Conservation (phyloP, 441 rosid genomes). For the Lepidium campestre region DNA sequence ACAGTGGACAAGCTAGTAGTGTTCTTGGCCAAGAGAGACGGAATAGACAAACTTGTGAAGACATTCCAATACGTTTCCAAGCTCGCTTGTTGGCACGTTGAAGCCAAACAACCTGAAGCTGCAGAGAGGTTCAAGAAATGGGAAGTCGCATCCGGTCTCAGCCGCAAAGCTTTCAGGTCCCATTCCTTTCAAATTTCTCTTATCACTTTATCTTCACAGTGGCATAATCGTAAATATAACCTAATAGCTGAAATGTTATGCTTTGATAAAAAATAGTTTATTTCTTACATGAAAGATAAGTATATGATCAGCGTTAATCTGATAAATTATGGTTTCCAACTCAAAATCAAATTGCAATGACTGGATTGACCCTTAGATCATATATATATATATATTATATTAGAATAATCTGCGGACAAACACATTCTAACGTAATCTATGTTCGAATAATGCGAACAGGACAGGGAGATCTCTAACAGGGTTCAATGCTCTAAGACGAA, state of each 20-base stretch:
- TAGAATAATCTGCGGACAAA: too few relatives aligned
- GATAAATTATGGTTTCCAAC: too few relatives aligned
- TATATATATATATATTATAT: too few relatives aligned
- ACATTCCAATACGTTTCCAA: conserved; percentile 93
- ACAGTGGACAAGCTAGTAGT: conserved; percentile 79
- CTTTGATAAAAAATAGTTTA: too few relatives aligned
- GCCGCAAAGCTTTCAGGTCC: conserved; percentile 79
- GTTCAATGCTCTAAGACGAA: conserved; percentile 65
- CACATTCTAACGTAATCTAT: too few relatives aligned
- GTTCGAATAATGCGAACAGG: conserved; percentile 15
- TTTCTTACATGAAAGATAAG: too few relatives aligned
- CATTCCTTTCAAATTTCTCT: neutral
- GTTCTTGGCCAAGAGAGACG: conserved; percentile 90
- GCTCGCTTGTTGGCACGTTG: conserved; percentile 75
- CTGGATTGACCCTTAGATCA: too few relatives aligned
- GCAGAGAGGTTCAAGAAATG: conserved; percentile 72
- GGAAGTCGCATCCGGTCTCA: conserved; percentile 87
- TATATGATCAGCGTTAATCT: too few relatives aligned
- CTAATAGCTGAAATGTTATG: neutral
- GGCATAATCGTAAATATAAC: conserved; percentile 14
- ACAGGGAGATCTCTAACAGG: conserved; percentile 87
- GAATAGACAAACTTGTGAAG: conserved; percentile 96
- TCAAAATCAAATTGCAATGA: too few relatives aligned
- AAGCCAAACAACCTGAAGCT: conserved; percentile 43
- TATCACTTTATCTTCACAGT: conserved; percentile 9